Base-by-base conservation (phyloP, 2,329 filamentous ascomycete genomes). In the Ophiostoma sp. region DNA sequence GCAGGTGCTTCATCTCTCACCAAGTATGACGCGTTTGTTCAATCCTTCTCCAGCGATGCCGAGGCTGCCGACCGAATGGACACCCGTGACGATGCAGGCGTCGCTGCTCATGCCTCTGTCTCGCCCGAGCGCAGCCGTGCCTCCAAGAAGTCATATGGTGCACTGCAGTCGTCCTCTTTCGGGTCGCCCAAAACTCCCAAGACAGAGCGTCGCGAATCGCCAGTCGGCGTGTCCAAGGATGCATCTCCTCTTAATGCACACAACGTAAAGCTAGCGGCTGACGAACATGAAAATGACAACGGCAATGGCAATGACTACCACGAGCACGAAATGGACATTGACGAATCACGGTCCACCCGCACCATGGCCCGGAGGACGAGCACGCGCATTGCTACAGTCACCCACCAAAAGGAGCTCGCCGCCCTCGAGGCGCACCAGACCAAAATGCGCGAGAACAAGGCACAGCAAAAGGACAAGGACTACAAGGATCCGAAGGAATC, bases 321-420 rank as follows among this genome's bases (percentile, higher is more conserved):
- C 8, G 60, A 67, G 14, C 41, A 66, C 40, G 63, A 68, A 9
- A 69, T 68, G 64, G 62, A 69, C 5, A 44, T 64, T 40, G 63
- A 65, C 18, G 64, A 66, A 7, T 41, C 44, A 38, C 64, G 64
- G 6, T 8, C 55, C 4, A 52, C 38, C 4, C 69, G 70, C 1
- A 64, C 64, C 38, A 66, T 65, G 58, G 70, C 69, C 3, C 71
- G 71, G 9, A 63, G 71, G 5, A 69, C 68, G 5, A 72, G 71
- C 69, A 72, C 70, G 1, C 68, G 72, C 55, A 69, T 72, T 38
- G 71, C 72, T 16, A 67, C 70, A 1, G 69, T 69, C 11, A 49
- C 49, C 0, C 66, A 67, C 12, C 68, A 69, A 14, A 70, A 68
- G 45, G 70, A 70, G 60, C 14, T 68, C 44, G 49, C 66, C n/a